These are phyloP conservation scores for Blepharisma stoltei DNA, from an alignment of 73 alveolate genomes.

Conservation along the genomic window DNA sequence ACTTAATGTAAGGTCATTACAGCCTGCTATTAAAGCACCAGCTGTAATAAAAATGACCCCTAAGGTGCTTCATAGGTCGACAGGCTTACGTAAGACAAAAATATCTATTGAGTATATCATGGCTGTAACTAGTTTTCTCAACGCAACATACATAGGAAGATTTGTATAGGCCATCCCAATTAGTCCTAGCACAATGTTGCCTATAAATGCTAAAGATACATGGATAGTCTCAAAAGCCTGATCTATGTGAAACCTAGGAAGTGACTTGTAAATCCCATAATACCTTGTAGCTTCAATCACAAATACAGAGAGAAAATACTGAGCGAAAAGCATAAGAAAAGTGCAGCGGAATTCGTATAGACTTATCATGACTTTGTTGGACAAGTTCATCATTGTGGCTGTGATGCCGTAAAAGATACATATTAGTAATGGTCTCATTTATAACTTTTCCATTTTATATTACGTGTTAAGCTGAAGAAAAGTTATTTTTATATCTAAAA, in stretches of 20 bases:
- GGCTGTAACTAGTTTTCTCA: neutral
- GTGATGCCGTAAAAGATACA: constrained; percentile 1
- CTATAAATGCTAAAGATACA: neutral
- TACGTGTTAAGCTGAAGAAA: no score
- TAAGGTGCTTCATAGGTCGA: neutral
- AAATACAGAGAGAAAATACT: neutral
- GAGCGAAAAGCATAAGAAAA: constrained; percentile 1
- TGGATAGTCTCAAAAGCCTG: neutral
- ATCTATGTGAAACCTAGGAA: no score
- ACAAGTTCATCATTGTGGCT: constrained; percentile 1
- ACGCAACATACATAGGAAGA: constrained; percentile 30
- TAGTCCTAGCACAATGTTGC: neutral
- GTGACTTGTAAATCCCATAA: neutral
- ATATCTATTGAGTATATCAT: neutral
- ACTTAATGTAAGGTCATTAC: constrained; percentile 9
- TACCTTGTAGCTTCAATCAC: neutral
- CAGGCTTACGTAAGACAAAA: neutral
- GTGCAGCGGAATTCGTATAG: neutral
- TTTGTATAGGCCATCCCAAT: constrained; percentile 21
- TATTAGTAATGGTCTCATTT: neutral
- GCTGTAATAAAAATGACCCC: constrained; percentile 8
- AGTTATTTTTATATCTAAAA: no score
- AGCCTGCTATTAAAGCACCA: constrained; percentile 31
- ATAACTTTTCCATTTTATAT: no score
- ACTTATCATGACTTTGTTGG: constrained; percentile 2